These are phyloP conservation scores for Diaporthe ampelina DNA, from an alignment of 2,329 filamentous ascomycete genomes.

Conservation along the genomic window DNA sequence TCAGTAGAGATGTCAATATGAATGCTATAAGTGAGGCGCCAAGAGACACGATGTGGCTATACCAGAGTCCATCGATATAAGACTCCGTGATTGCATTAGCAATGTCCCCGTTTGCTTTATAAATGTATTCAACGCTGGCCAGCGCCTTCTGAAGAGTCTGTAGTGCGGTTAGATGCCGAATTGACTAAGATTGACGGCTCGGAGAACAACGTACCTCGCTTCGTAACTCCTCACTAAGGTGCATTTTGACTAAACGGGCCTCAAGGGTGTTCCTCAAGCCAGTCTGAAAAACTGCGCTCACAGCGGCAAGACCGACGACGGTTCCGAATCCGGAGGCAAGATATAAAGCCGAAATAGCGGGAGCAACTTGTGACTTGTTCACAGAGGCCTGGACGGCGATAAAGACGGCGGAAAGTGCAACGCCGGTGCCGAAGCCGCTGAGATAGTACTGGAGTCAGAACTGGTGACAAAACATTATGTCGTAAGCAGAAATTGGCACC, in stretches of 20 bases:
- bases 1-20: constrained; percentile 46
- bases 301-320: constrained; percentile 55
- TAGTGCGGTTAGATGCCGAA: neutral
- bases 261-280: constrained; percentile 45
- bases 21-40: constrained; percentile 47
- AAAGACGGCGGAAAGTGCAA: constrained; percentile 57
- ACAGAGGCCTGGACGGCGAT: constrained; percentile 58
- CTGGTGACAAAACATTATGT: neutral
- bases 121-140: constrained; percentile 52
- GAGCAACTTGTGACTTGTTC: constrained; percentile 53
- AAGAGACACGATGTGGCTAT: constrained; percentile 52
- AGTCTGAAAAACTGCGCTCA: constrained; percentile 53
- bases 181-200: too few relatives aligned
- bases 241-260: constrained; percentile 44
- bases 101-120: constrained; percentile 45
- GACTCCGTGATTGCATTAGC: constrained; percentile 49
- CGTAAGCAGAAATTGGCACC: constrained; percentile 26
- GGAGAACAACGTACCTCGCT: constrained; percentile 42
- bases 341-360: constrained; percentile 58
- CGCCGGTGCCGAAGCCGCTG: constrained; percentile 58
- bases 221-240: constrained; percentile 43
- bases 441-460: neutral
- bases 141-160: constrained; percentile 51
- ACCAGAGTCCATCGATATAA: constrained; percentile 53
- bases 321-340: constrained; percentile 54